Conservation (phyloP, 768 basidiomycete genomes). For the Mycena haematopus region DNA sequence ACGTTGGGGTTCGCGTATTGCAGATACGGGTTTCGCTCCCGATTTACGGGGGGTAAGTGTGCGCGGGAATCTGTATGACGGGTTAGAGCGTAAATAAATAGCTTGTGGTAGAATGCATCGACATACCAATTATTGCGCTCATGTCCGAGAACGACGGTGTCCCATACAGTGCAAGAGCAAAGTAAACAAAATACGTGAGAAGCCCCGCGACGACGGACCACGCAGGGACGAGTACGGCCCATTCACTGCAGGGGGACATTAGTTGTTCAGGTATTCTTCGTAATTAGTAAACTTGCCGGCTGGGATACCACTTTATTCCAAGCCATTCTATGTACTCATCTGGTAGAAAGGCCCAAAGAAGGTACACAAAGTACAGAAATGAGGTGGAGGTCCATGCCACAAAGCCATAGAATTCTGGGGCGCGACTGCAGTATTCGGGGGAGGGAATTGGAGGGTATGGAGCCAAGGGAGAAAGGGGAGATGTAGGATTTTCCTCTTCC, state of each 20-base stretch:
- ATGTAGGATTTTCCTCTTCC: conserved; percentile 42
- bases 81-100: conserved; percentile 3
- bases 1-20: conserved; percentile 51
- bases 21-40: conserved; percentile 54
- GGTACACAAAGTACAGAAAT: conserved; percentile 69
- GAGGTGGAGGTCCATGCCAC: conserved; percentile 84
- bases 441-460: conserved; percentile 45
- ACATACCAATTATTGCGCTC: conserved; percentile 68
- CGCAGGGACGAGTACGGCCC: conserved; percentile 83
- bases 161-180: conserved; percentile 71
- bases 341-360: conserved; percentile 84
- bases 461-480: conserved; percentile 52
- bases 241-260: conserved; percentile 64
- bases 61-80: conserved; percentile 60
- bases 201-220: conserved; percentile 75
- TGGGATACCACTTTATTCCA: conserved; percentile 90
- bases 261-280: conserved; percentile 1
- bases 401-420: conserved; percentile 91
- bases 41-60: conserved; percentile 50
- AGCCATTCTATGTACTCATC: conserved; percentile 68
- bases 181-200: conserved; percentile 79
- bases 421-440: conserved; percentile 63
- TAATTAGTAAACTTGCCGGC: conserved; percentile 57
- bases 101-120: background rate
- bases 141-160: conserved; percentile 76